Conservation (phyloP, 2,329 filamentous ascomycete genomes). For the Macrophomina tecta region DNA sequence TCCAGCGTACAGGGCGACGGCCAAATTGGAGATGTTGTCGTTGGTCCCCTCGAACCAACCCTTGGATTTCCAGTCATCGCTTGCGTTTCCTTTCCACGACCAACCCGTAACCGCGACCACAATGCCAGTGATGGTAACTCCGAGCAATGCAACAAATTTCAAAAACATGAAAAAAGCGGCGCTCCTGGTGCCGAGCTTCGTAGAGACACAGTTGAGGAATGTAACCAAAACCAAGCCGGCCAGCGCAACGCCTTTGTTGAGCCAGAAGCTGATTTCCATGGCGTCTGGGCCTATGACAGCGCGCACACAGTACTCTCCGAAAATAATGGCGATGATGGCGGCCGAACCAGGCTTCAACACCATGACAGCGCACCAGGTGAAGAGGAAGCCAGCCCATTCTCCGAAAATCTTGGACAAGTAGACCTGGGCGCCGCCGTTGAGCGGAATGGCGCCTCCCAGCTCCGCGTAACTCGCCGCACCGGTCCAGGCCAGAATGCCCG, state of each 20-base stretch:
- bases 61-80: conserved; percentile 82
- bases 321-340: conserved; percentile 96
- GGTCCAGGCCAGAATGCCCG: conserved; percentile 94
- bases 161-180: conserved; percentile 96
- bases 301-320: conserved; percentile 94
- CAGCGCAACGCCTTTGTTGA: conserved; percentile 87
- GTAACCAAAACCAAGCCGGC: conserved; percentile 78
- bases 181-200: conserved; percentile 81
- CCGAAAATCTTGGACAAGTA: conserved; percentile 97
- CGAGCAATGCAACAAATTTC: conserved; percentile 89
- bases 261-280: conserved; percentile 79
- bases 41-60: conserved; percentile 90
- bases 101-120: conserved; percentile 87
- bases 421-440: conserved; percentile 92
- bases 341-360: conserved; percentile 93
- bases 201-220: conserved; percentile 87
- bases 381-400: conserved; percentile 89
- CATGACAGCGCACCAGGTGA: conserved; percentile 93
- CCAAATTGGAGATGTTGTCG: conserved; percentile 82
- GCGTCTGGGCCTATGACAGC: conserved; percentile 87
- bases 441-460: conserved; percentile 89
- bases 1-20: conserved; percentile 91
- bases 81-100: conserved; percentile 76
- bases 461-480: conserved; percentile 95
- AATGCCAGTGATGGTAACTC: conserved; percentile 84